Percentiles rank a stretch among this genome's conserved stretches.
Evolutionary conservation across 257 asterid species (phyloP).

Genomic region (Pogostemon cablin): DNA sequence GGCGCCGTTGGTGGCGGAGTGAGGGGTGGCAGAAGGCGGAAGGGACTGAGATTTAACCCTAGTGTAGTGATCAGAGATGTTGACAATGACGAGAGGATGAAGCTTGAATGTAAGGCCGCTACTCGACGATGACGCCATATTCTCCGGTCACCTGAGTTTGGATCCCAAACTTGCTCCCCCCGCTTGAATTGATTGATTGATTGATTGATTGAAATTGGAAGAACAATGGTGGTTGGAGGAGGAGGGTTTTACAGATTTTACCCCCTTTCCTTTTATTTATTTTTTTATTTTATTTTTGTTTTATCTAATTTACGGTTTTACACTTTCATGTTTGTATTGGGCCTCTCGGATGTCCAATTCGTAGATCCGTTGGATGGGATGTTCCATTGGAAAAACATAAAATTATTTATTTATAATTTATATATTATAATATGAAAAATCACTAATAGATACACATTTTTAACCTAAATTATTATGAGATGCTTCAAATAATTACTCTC

Average conservation of each 20-base stretch:
- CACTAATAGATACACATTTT: too few relatives aligned
- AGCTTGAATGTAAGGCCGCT: slow-evolving; percentile 96
- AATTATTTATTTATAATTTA: too few relatives aligned
- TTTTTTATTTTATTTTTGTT: background rate
- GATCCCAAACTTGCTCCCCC: slow-evolving; percentile 10
- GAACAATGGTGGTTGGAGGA: background rate
- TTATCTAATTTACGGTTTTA: background rate
- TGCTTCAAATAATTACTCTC: too few relatives aligned
- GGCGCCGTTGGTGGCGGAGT: slow-evolving; percentile 41
- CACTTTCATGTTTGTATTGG: too few relatives aligned
- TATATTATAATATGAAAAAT: too few relatives aligned
- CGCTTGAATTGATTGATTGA: slow-evolving; percentile 1
- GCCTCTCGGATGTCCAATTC: too few relatives aligned
- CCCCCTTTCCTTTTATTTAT: background rate
- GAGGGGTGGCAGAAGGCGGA: slow-evolving; percentile 45
- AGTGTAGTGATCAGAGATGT: slow-evolving; percentile 93
- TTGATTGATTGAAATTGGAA: slow-evolving; percentile 1
- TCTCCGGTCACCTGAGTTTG: slow-evolving; percentile 3
- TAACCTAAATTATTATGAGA: too few relatives aligned
- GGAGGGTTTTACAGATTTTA: background rate
- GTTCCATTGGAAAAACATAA: too few relatives aligned
- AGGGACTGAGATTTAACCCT: slow-evolving; percentile 84
- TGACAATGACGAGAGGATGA: slow-evolving; percentile 90
- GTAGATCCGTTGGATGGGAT: too few relatives aligned
- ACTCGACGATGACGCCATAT: slow-evolving; percentile 95